phyloP scores from a whole-genome alignment of 2,329 filamentous ascomycete genomes.

The Aphanocladium album region DNA sequence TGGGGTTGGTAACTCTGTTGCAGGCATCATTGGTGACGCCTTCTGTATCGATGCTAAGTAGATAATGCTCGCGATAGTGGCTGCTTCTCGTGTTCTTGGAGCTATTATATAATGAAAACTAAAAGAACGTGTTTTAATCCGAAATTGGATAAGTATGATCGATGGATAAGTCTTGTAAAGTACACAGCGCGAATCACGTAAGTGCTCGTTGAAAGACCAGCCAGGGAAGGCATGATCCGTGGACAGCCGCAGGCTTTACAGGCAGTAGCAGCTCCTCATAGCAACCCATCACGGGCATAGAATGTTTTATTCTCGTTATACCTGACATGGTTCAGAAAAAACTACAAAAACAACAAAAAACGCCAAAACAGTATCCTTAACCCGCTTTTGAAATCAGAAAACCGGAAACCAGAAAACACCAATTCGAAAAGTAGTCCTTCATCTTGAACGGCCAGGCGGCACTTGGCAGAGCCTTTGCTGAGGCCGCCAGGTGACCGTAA shows the following conservation, averaged over 20 bases:
- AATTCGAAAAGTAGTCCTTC: not conserved
- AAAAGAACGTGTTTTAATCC: not conserved
- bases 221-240: not conserved
- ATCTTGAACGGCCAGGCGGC: not conserved
- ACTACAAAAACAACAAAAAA: not conserved
- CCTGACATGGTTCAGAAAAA: not conserved
- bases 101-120: not conserved
- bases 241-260: not conserved
- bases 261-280: not conserved
- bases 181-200: not conserved
- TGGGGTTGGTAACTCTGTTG: not conserved
- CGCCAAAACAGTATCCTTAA: slow-evolving; percentile 3
- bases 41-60: not conserved
- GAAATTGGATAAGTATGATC: not conserved
- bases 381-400: slow-evolving; percentile 7
- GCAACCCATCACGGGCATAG: not conserved
- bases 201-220: no score
- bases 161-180: no score
- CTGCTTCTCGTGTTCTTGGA: not conserved
- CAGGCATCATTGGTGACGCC: not conserved
- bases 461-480: not conserved
- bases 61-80: not conserved
- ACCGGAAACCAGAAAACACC: not conserved
- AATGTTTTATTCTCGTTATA: not conserved
- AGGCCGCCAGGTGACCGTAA: not conserved